Conservation (phyloP, 345 rosid species). For the Garcia nutans region DNA sequence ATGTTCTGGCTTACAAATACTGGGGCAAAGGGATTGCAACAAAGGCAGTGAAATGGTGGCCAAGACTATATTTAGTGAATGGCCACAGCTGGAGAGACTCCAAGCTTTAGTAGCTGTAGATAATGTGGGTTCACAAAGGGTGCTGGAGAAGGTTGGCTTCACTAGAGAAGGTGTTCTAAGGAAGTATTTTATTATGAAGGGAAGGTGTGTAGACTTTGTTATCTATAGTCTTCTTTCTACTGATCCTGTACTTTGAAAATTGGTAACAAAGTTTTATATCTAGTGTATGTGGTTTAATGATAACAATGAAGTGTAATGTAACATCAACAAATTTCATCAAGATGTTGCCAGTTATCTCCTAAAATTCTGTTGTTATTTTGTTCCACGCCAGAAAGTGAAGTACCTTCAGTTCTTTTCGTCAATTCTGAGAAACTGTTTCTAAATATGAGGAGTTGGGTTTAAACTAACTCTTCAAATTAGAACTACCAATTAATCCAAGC, state of each 20-base stretch:
- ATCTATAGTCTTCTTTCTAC: slow-evolving; percentile 60
- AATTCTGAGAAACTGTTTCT: too few species aligned
- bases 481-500: too few species aligned
- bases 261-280: too few species aligned
- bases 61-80: slow-evolving; percentile 44
- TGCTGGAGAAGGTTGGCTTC: slow-evolving; percentile 67
- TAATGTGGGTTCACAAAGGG: slow-evolving; percentile 59
- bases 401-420: too few species aligned
- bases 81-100: slow-evolving; percentile 54
- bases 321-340: too few species aligned
- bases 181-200: slow-evolving; percentile 43
- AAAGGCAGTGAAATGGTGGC: slow-evolving; percentile 47
- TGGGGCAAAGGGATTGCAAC: slow-evolving; percentile 67
- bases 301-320: too few species aligned
- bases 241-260: slow-evolving; percentile 31
- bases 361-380: too few species aligned
- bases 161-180: slow-evolving; percentile 58
- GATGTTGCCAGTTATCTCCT: too few species aligned
- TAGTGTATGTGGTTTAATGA: too few species aligned
- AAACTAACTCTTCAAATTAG: too few species aligned
- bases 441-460: too few species aligned
- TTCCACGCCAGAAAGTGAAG: too few species aligned
- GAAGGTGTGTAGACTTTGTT: slow-evolving; percentile 52
- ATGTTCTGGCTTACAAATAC: slow-evolving; percentile 41
- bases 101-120: slow-evolving; percentile 60